Base-by-base conservation (phyloP, 1,284 basidiomycete species). In the Termitomyces sp. region DNA sequence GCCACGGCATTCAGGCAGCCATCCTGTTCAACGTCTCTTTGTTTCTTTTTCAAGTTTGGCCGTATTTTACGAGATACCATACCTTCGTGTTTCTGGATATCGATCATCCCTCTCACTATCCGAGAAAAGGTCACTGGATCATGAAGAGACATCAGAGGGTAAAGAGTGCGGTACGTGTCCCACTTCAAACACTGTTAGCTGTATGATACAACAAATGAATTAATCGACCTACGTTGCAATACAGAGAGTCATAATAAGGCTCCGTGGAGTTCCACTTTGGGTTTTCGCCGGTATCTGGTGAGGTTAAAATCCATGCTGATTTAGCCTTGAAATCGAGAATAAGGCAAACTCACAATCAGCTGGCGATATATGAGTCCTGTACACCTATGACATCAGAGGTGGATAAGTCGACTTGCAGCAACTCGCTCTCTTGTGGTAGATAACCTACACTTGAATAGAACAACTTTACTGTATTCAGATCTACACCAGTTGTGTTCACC, bases 81-180 rank as follows among this genome's bases (percentile, higher is more conserved):
- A 77, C 81, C 83, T 76, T 86, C 82, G 55, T 84, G 72, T 56
- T 78, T 76, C 60, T 84, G 81, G 31, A 86, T 84, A 63, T 84
- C 78, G 52, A 86, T 75, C 76, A 78, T 28, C 70, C 76, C 62
- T 77, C 77, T 16, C 74, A 77, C 72, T 21, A 79, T 76, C 46
- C 74, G 68, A 5, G 71, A 63, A 71, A 75, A 78, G 57, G 73
- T 73, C 19, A 55, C 49, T 5, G 77, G 76, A 2, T 72, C 71
- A 3, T 70, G 67, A 16, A 78, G 57, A 8, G 74, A 76, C 19
- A 75, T 68, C 37, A 74, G 66, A 9, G 76, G 76, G 55, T 75
- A 75, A 2, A 77, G 72, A 1, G 76, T 78, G 39, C 77, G 72
- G 68, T 76, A 77, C 0, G 82, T 84, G 56, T 86, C 83, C 83